A percentile compares a stretch with the other conserved stretches of the same genome.
phyloP scores from a whole-genome alignment of 805 yeast genomes.

The Barnettozyma populi region DNA sequence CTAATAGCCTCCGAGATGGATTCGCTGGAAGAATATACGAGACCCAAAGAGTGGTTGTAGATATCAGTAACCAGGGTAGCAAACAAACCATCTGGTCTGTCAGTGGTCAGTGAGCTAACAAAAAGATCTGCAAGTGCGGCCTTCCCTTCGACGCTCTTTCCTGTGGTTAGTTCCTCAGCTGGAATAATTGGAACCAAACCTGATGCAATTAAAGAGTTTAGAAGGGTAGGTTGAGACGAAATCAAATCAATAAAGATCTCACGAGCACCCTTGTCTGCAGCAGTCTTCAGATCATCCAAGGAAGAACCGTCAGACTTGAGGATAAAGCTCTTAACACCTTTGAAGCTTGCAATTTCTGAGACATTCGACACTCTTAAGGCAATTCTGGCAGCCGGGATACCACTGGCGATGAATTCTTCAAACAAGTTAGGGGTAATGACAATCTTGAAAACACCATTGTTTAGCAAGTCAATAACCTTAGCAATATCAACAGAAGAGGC shows the following conservation, averaged over 20 bases:
- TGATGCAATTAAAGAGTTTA: constrained; percentile 19
- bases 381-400: constrained; percentile 40
- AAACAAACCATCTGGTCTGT: constrained; percentile 79
- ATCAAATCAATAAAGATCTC: constrained; percentile 14
- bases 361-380: constrained; percentile 9
- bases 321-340: constrained; percentile 15
- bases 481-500: constrained; percentile 26
- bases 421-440: constrained; percentile 32
- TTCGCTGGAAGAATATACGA: constrained; percentile 83
- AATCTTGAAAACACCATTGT: constrained; percentile 51
- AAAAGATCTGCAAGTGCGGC: constrained; percentile 40
- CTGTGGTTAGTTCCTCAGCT: constrained; percentile 17
- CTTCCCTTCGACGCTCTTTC: constrained; percentile 13
- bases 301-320: constrained; percentile 16
- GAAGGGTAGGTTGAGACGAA: constrained; percentile 11
- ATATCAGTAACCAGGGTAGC: constrained; percentile 76
- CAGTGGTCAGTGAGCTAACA: constrained; percentile 57
- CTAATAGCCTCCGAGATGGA: constrained; percentile 79
- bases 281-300: constrained; percentile 17
- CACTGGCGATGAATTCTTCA: constrained; percentile 34
- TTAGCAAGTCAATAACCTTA: constrained; percentile 50
- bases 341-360: constrained; percentile 6
- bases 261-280: constrained; percentile 16
- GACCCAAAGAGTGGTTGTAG: constrained; percentile 71
- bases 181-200: constrained; percentile 23